Conservation (phyloP, 2,329 filamentous ascomycete genomes). For the Triangularia setosa region DNA sequence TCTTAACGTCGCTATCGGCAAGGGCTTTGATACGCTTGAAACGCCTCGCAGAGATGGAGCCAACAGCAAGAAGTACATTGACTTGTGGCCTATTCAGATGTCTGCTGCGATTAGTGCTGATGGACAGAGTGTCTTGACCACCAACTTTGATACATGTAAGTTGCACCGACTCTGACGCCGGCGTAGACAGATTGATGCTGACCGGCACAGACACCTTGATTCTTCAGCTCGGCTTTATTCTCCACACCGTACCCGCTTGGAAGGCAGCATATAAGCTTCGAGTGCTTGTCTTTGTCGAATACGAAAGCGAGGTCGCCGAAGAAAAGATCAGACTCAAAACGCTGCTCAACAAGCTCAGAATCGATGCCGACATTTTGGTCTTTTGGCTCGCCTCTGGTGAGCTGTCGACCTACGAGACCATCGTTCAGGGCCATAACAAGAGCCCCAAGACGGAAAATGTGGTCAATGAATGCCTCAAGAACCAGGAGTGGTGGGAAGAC, state of each 20-base stretch:
- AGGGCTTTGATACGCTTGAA: constrained; percentile 74
- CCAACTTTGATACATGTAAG: constrained; percentile 86
- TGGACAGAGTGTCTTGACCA: constrained; percentile 67
- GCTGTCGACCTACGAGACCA: constrained; percentile 69
- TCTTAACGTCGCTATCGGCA: constrained; percentile 80
- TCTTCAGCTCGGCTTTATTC: constrained; percentile 77
- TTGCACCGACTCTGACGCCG: constrained; percentile 6
- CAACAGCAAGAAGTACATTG: constrained; percentile 72
- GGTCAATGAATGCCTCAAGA: constrained; percentile 63
- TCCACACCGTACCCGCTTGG: constrained; percentile 79
- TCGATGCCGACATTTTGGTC: constrained; percentile 73
- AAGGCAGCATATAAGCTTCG: constrained; percentile 68
- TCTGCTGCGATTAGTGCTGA: constrained; percentile 73
- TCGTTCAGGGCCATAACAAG: constrained; percentile 65
- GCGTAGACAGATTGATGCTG: constrained; percentile 13
- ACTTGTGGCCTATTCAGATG: constrained; percentile 93
- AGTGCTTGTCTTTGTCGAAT: constrained; percentile 85
- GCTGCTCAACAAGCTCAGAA: constrained; percentile 74
- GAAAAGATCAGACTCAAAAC: constrained; percentile 69
- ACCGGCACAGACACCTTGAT: constrained; percentile 63
- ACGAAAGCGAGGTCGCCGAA: constrained; percentile 77
- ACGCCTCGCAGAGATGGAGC: constrained; percentile 57
- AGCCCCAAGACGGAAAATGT: constrained; percentile 53
- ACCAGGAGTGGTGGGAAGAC: constrained; percentile 81
- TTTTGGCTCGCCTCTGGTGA: constrained; percentile 76